These are phyloP conservation scores for Sporothrix pseudoabietina DNA, from an alignment of 2,329 filamentous ascomycete species.

Conservation along the genomic window DNA sequence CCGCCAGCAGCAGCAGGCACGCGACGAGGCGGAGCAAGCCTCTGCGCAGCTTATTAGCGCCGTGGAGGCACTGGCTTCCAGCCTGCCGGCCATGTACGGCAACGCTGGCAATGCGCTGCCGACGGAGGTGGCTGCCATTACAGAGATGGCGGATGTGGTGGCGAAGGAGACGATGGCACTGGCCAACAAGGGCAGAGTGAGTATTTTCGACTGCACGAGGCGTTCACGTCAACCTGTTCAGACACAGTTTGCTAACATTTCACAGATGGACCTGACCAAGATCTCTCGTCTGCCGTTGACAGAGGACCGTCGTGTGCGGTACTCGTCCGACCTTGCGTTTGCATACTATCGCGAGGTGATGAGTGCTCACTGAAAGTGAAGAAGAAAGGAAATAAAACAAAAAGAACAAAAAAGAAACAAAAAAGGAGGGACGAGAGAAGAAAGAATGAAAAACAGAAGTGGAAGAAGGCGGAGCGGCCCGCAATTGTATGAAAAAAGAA, in stretches of 20 bases:
- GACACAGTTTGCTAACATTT: slow-evolving; percentile 32
- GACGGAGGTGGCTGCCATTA: slow-evolving; percentile 70
- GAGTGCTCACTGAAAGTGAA: slow-evolving; percentile 43
- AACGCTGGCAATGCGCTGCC: slow-evolving; percentile 43
- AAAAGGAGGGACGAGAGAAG: no score
- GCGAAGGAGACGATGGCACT: slow-evolving; percentile 64
- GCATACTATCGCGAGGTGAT: slow-evolving; percentile 69
- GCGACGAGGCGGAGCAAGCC: slow-evolving; percentile 32
- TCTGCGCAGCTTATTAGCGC: slow-evolving; percentile 45
- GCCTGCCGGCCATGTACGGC: slow-evolving; percentile 59
- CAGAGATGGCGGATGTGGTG: slow-evolving; percentile 77
- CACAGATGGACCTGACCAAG: slow-evolving; percentile 49
- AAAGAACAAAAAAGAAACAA: not conserved
- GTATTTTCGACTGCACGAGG: slow-evolving; percentile 33
- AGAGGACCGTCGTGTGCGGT: slow-evolving; percentile 69
- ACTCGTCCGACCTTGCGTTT: slow-evolving; percentile 69
- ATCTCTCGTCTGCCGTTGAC: slow-evolving; percentile 67
- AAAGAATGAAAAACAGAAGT: not conserved
- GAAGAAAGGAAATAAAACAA: not conserved
- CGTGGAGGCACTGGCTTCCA: slow-evolving; percentile 59
- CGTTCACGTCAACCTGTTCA: not conserved
- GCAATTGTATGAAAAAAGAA: not conserved
- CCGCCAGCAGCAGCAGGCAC: slow-evolving; percentile 34
- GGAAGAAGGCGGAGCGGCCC: not conserved
- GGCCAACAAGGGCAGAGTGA: slow-evolving; percentile 60